A percentile compares a stretch with the other conserved stretches of the same genome.
phyloP scores from a whole-genome alignment of 805 yeast species.

The Jamesozyma piceae region DNA sequence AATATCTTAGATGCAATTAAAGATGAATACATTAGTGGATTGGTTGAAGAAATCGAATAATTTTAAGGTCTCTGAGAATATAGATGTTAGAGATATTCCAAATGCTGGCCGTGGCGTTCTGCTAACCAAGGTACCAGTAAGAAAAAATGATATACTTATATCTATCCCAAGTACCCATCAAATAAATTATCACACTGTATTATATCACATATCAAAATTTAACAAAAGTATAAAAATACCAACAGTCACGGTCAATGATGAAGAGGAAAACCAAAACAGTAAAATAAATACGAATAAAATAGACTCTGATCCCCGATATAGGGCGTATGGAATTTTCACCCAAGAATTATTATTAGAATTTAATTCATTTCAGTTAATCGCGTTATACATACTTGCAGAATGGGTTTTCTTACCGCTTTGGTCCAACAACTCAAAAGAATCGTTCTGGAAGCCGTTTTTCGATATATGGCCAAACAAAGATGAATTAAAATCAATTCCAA shows the following conservation, averaged over 20 bases:
- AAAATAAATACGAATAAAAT: not conserved
- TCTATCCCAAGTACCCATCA: slow-evolving; percentile 50
- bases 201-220: slow-evolving; percentile 35
- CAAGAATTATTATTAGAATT: slow-evolving; percentile 34
- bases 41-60: slow-evolving; percentile 29
- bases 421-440: slow-evolving; percentile 17
- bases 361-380: slow-evolving; percentile 51
- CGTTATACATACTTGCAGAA: slow-evolving; percentile 35
- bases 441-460: slow-evolving; percentile 65
- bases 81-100: slow-evolving; percentile 35
- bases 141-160: slow-evolving; percentile 37
- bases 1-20: slow-evolving; percentile 18
- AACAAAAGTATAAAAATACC: slow-evolving; percentile 18
- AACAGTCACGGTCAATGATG: slow-evolving; percentile 5
- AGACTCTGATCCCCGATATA: slow-evolving; percentile 17
- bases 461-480: slow-evolving; percentile 48
- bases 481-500: slow-evolving; percentile 51
- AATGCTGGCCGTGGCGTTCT: slow-evolving; percentile 59
- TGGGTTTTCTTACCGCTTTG: slow-evolving; percentile 22
- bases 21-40: slow-evolving; percentile 14
- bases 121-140: slow-evolving; percentile 32
- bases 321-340: slow-evolving; percentile 28
- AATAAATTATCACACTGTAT: slow-evolving; percentile 47
- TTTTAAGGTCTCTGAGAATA: slow-evolving; percentile 32
- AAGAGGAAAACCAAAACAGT: not conserved